phyloP scores from a whole-genome alignment of 2,329 filamentous ascomycete species.

The Aspergillus fijiensis region DNA sequence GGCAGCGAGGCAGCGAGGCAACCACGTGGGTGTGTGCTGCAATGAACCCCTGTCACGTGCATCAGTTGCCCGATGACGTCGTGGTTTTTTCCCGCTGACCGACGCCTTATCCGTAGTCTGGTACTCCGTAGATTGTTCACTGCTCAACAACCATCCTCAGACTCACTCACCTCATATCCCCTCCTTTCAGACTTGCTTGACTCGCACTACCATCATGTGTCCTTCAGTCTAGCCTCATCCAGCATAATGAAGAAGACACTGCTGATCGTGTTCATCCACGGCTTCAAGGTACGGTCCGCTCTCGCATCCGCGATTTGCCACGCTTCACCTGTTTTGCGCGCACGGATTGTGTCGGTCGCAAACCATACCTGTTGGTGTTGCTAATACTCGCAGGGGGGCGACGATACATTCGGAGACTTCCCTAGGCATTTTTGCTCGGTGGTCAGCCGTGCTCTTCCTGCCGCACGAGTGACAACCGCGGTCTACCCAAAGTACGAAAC shows the following conservation, averaged over 20 bases:
- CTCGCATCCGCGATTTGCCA: background rate
- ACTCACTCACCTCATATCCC: background rate
- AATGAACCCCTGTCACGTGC: background rate
- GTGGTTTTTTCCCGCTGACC: background rate
- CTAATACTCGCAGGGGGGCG: slow-evolving; percentile 42
- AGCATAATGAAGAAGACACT: slow-evolving; percentile 47
- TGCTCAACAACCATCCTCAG: background rate
- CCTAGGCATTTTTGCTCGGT: slow-evolving; percentile 45
- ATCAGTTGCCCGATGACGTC: slow-evolving; percentile 1
- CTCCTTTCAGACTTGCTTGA: background rate
- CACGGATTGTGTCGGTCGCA: background rate
- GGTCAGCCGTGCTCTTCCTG: slow-evolving; percentile 44
- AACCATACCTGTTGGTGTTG: background rate
- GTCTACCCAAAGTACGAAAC: slow-evolving; percentile 54
- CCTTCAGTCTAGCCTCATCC: background rate
- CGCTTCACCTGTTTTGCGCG: background rate
- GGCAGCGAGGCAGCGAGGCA: background rate
- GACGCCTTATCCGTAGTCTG: background rate
- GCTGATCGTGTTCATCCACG: slow-evolving; percentile 50
- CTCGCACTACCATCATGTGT: background rate
- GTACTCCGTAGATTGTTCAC: background rate
- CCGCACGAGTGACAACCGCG: slow-evolving; percentile 41
- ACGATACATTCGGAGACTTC: slow-evolving; percentile 50
- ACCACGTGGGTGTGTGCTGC: background rate
- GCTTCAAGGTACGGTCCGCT: slow-evolving; percentile 45